Conservation (phyloP, 768 basidiomycete species). For the Hygrophorus pudorinus region DNA sequence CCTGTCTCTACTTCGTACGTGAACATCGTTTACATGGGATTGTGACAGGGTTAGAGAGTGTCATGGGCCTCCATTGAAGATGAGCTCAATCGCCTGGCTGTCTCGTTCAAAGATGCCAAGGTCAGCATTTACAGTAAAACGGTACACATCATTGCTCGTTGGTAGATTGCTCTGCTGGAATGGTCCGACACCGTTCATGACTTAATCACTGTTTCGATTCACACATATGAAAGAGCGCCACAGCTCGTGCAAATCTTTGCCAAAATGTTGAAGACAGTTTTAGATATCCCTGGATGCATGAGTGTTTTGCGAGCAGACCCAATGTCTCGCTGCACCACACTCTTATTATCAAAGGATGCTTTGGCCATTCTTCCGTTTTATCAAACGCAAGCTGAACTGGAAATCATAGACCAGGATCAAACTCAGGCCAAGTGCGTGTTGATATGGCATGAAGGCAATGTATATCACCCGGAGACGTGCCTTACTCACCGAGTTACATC, state of each 20-base stretch:
- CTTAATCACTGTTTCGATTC: constrained; percentile 89
- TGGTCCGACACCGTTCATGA: constrained; percentile 80
- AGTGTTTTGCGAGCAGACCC: constrained; percentile 77
- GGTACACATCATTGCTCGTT: not conserved
- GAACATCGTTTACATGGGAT: constrained; percentile 80
- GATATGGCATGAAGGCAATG: not conserved
- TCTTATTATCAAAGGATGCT: constrained; percentile 81
- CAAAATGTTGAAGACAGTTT: constrained; percentile 1
- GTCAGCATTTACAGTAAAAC: constrained; percentile 26
- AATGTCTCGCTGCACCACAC: constrained; percentile 74
- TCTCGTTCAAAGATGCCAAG: constrained; percentile 95
- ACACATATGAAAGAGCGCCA: constrained; percentile 92
- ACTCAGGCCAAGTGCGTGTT: constrained; percentile 37
- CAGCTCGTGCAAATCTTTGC: constrained; percentile 47
- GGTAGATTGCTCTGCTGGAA: constrained; percentile 84
- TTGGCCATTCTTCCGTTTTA: constrained; percentile 89
- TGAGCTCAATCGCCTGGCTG: constrained; percentile 75
- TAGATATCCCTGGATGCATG: constrained; percentile 60
- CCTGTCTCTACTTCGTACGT: constrained; percentile 66
- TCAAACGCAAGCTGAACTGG: constrained; percentile 72
- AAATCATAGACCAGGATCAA: constrained; percentile 66
- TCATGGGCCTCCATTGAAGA: constrained; percentile 72
- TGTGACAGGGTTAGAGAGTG: constrained; percentile 75
- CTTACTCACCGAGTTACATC: constrained; percentile 91
- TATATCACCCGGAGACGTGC: constrained; percentile 53